Conservation (phyloP, 345 rosid genomes). For the Cardiospermum halicacabum region DNA sequence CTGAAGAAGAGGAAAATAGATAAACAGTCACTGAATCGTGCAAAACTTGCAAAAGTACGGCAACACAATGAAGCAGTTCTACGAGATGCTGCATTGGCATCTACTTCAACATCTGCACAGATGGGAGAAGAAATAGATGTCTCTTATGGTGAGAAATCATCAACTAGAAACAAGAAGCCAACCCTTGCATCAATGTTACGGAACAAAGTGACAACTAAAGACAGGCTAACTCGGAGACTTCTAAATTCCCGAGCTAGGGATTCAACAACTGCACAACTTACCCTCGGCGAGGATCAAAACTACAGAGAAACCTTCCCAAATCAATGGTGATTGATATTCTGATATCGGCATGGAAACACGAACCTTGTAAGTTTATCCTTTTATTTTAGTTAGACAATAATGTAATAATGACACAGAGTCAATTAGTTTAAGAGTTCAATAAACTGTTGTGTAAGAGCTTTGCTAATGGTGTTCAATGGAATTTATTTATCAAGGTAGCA, state of each 20-base stretch:
- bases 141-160: slow-evolving; percentile 22
- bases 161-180: slow-evolving; percentile 46
- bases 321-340: slow-evolving; percentile 51
- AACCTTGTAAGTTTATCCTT: neutral
- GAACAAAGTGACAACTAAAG: slow-evolving; percentile 61
- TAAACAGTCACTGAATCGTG: slow-evolving; percentile 43
- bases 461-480: too few relatives aligned
- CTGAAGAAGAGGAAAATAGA: slow-evolving; percentile 50
- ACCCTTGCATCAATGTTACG: slow-evolving; percentile 58
- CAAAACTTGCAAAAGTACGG: slow-evolving; percentile 65
- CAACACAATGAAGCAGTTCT: slow-evolving; percentile 77
- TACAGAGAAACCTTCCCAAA: slow-evolving; percentile 75
- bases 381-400: too few relatives aligned
- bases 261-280: slow-evolving; percentile 43
- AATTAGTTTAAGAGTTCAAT: too few relatives aligned
- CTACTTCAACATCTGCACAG: slow-evolving; percentile 60
- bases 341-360: neutral
- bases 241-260: slow-evolving; percentile 44
- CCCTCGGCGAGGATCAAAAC: slow-evolving; percentile 48
- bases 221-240: slow-evolving; percentile 54
- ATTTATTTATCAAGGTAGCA: too few relatives aligned
- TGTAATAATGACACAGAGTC: too few relatives aligned
- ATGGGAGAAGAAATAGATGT: slow-evolving; percentile 38
- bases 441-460: too few relatives aligned
- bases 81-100: slow-evolving; percentile 71